Evolutionary conservation across 352 stramenopile genomes (phyloP).

Genomic region (Globisporangium nagaii): DNA sequence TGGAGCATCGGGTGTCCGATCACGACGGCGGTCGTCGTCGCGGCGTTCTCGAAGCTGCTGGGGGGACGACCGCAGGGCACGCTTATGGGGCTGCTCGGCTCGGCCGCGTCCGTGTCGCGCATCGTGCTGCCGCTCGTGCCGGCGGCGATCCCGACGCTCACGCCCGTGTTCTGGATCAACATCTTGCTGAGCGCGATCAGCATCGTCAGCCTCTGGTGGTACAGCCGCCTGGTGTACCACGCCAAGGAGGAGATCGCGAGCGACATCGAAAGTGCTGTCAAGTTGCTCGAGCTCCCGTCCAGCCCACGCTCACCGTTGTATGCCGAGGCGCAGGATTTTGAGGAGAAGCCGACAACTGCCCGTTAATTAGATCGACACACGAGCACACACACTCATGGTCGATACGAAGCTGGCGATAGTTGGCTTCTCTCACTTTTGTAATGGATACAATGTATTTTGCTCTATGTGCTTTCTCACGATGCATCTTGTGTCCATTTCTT

Average conservation of each 20-base stretch:
- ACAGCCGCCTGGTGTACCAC: constrained; percentile 47
- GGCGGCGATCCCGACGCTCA: constrained; percentile 57
- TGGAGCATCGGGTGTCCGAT: constrained; percentile 81
- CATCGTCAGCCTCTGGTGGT: constrained; percentile 58
- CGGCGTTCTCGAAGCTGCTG: constrained; percentile 75
- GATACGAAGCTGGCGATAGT: neutral
- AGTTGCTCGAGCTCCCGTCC: constrained; percentile 3
- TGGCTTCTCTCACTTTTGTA: constrained; percentile 1
- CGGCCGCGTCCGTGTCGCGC: constrained; percentile 61
- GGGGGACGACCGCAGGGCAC: constrained; percentile 69
- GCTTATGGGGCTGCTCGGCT: constrained; percentile 74
- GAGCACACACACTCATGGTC: neutral
- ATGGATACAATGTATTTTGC: neutral
- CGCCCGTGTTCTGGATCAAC: constrained; percentile 75
- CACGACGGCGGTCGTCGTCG: constrained; percentile 67
- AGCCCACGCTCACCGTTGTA: constrained; percentile 2
- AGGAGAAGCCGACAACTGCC: constrained; percentile 21
- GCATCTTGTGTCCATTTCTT: neutral
- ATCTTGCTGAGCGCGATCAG: constrained; percentile 53
- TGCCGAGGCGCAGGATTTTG: constrained; percentile 13
- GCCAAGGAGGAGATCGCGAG: constrained; percentile 13
- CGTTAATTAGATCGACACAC: no score
- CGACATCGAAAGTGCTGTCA: constrained; percentile 9
- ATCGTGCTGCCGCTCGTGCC: constrained; percentile 60
- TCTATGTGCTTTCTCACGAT: neutral